Percentiles rank a stretch among this genome's conserved stretches.
phyloP scores from a whole-genome alignment of 208 protist genomes.

The Leishmania tropica region DNA sequence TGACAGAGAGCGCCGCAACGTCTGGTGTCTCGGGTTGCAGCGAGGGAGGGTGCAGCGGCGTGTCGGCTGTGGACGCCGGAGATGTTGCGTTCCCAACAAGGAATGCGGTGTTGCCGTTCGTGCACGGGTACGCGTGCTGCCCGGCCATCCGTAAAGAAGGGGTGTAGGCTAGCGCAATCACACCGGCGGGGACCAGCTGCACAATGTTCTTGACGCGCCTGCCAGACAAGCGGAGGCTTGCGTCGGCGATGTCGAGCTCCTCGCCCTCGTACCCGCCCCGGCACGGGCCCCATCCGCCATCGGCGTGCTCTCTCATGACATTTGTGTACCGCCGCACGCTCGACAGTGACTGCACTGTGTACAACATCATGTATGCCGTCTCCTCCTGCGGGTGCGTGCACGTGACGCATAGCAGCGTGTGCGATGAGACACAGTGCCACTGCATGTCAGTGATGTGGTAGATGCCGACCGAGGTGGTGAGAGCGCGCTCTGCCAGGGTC shows the following conservation, averaged over 20 bases:
- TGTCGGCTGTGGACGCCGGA: background rate
- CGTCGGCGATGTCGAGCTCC: slow-evolving; percentile 1
- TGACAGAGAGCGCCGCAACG: slow-evolving; percentile 3
- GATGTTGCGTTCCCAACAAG: background rate
- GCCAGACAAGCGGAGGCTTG: background rate
- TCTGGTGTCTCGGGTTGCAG: slow-evolving; percentile 6
- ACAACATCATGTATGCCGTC: slow-evolving; percentile 53
- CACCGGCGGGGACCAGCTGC: slow-evolving; percentile 49
- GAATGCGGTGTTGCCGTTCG: slow-evolving; percentile 13
- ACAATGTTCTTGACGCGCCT: slow-evolving; percentile 19
- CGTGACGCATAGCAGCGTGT: slow-evolving; percentile 79
- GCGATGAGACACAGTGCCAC: slow-evolving; percentile 67
- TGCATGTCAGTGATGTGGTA: slow-evolving; percentile 53
- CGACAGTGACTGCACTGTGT: slow-evolving; percentile 63
- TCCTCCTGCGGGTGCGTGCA: slow-evolving; percentile 51
- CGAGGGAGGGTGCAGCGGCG: background rate
- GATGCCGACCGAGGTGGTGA: slow-evolving; percentile 55
- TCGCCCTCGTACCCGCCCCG: slow-evolving; percentile 21
- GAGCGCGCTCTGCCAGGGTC: slow-evolving; percentile 46
- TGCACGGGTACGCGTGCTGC: slow-evolving; percentile 3
- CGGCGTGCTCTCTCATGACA: slow-evolving; percentile 32
- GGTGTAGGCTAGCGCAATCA: slow-evolving; percentile 47
- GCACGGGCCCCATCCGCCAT: slow-evolving; percentile 27
- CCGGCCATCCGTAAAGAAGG: background rate
- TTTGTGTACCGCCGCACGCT: slow-evolving; percentile 41